A percentile compares a stretch with the other conserved stretches of the same genome.
Conservation (phyloP, 768 basidiomycete species). For the Pluteus cervinus region DNA sequence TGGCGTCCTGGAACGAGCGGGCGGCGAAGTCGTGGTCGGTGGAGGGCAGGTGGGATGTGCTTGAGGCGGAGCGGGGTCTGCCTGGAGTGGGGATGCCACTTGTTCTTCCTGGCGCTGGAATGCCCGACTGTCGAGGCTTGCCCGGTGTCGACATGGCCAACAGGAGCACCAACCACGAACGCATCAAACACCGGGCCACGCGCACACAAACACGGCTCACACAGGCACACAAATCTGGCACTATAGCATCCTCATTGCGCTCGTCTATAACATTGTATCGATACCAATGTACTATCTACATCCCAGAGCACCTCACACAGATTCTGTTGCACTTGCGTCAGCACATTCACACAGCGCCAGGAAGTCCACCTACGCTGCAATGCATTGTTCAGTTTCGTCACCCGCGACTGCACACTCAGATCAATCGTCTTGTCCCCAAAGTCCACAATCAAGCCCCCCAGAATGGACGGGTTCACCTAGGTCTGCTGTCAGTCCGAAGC, state of each 20-base stretch:
- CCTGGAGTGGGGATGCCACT: slow-evolving; percentile 66
- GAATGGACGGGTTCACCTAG: slow-evolving; percentile 88
- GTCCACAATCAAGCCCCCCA: slow-evolving; percentile 93
- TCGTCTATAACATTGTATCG: too few species aligned
- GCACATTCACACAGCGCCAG: too few species aligned
- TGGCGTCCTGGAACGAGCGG: slow-evolving; percentile 73
- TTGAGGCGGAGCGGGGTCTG: slow-evolving; percentile 63
- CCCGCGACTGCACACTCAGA: slow-evolving; percentile 87
- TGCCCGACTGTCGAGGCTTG: slow-evolving; percentile 35
- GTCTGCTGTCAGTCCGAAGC: slow-evolving; percentile 6
- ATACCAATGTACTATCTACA: too few species aligned
- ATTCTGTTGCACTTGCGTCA: too few species aligned
- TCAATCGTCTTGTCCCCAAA: slow-evolving; percentile 99
- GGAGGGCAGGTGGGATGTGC: slow-evolving; percentile 29
- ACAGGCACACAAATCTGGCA: too few species aligned
- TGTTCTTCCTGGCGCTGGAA: slow-evolving; percentile 31
- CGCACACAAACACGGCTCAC: too few species aligned
- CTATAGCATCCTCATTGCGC: too few species aligned
- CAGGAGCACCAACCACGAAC: too few species aligned
- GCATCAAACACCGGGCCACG: too few species aligned
- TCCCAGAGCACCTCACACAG: too few species aligned
- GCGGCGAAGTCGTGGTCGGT: slow-evolving; percentile 54
- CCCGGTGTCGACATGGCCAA: slow-evolving; percentile 36
- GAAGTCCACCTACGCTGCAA: slow-evolving; percentile 76
- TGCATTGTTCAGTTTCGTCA: slow-evolving; percentile 90